Conservation (phyloP, 305 asterid species). For the Fraxinus angustifolia region DNA sequence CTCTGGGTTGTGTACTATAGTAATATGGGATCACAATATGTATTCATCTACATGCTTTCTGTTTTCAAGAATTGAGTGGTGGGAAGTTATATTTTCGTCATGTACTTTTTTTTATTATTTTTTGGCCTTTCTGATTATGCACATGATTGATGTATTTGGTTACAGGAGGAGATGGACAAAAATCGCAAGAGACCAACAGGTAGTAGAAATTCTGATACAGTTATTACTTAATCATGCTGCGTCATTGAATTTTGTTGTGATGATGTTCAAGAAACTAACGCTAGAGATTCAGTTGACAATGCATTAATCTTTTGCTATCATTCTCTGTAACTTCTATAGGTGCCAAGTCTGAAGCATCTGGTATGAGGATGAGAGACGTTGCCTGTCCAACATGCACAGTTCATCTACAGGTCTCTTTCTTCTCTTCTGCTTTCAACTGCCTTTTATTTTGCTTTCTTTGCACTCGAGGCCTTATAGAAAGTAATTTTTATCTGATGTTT, state of each 20-base stretch:
- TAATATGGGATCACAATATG: background rate
- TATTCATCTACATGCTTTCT: background rate
- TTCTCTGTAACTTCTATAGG: slow-evolving; percentile 32
- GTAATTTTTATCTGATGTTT: background rate
- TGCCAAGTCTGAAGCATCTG: slow-evolving; percentile 34
- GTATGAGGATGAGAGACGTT: slow-evolving; percentile 67
- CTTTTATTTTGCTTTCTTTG: background rate
- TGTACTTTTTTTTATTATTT: background rate
- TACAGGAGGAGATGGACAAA: slow-evolving; percentile 86
- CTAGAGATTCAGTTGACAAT: background rate
- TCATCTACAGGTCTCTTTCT: slow-evolving; percentile 65
- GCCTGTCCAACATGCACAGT: slow-evolving; percentile 88
- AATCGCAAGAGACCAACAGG: slow-evolving; percentile 61
- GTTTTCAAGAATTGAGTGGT: background rate
- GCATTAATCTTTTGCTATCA: background rate
- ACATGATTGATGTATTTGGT: slow-evolving; percentile 20
- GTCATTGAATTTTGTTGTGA: background rate
- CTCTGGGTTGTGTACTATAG: background rate
- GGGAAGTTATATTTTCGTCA: background rate
- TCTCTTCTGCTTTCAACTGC: background rate
- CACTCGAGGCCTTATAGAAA: background rate
- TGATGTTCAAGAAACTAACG: background rate
- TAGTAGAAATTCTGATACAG: slow-evolving; percentile 18
- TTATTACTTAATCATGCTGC: background rate
- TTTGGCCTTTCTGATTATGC: slow-evolving; percentile 9